A percentile compares a stretch with the other conserved stretches of the same genome.
Conservation (phyloP, 306 rosid genomes). For the Vigna reflexopilosa region DNA sequence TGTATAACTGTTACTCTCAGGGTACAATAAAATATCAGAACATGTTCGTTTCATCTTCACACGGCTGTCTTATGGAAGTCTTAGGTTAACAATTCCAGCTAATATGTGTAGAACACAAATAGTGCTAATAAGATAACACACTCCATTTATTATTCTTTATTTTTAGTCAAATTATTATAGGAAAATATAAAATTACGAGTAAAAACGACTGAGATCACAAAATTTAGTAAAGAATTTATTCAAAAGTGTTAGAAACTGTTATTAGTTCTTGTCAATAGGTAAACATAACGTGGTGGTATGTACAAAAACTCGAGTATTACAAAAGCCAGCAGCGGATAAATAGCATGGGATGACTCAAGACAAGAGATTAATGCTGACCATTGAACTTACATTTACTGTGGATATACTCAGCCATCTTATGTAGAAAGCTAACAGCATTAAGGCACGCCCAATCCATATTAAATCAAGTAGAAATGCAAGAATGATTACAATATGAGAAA, state of each 20-base stretch:
- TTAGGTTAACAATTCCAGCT: not conserved
- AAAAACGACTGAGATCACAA: no score
- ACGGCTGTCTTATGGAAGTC: not conserved
- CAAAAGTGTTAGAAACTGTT: no score
- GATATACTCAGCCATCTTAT: not conserved
- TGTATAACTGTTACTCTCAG: not conserved
- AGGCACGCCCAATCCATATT: conserved; percentile 15
- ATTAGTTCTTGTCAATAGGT: not conserved
- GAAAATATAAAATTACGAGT: no score
- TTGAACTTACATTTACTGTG: not conserved
- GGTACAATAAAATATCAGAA: not conserved
- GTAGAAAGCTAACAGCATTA: conserved; percentile 23
- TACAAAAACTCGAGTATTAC: not conserved
- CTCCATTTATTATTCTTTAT: no score
- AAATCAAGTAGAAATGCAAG: conserved; percentile 18
- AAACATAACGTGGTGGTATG: not conserved
- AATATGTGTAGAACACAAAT: no score
- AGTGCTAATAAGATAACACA: not conserved
- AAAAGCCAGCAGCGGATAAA: not conserved
- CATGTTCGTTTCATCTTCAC: not conserved
- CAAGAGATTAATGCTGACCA: conserved; percentile 2
- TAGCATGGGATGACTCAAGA: not conserved
- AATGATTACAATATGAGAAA: conserved; percentile 30
- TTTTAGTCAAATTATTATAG: not conserved
- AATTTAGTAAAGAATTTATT: no score